phyloP scores from a whole-genome alignment of 805 yeast genomes.

The Starmerella lactis-condensi region DNA sequence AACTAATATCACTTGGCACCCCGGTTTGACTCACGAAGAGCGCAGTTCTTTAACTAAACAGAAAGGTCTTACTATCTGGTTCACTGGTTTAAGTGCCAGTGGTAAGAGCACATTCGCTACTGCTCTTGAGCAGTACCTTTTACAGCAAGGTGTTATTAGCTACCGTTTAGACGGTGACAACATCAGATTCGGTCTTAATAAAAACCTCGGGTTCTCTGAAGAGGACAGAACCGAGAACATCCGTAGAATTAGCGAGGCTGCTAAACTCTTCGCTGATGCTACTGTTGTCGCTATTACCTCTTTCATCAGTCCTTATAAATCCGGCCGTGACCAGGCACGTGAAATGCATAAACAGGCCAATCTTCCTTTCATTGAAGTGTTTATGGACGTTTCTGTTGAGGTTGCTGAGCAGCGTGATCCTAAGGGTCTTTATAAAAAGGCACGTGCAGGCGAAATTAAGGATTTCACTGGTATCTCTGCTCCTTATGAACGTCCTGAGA shows the following conservation, averaged over 20 bases:
- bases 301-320: slow-evolving; percentile 77
- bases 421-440: slow-evolving; percentile 90
- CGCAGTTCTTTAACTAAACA: slow-evolving; percentile 56
- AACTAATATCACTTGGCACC: slow-evolving; percentile 92
- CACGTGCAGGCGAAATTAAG: slow-evolving; percentile 82
- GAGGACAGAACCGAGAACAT: slow-evolving; percentile 86
- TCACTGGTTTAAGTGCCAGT: slow-evolving; percentile 87
- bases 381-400: slow-evolving; percentile 78
- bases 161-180: slow-evolving; percentile 89
- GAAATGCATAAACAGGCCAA: slow-evolving; percentile 57
- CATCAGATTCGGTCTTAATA: slow-evolving; percentile 83
- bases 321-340: slow-evolving; percentile 73
- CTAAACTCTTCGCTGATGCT: slow-evolving; percentile 87
- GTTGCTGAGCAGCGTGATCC: slow-evolving; percentile 97
- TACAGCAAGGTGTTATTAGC: slow-evolving; percentile 50
- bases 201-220: slow-evolving; percentile 84
- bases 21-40: slow-evolving; percentile 67
- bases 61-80: slow-evolving; percentile 81
- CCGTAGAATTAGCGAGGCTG: slow-evolving; percentile 84
- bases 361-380: slow-evolving; percentile 77
- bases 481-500: slow-evolving; percentile 82
- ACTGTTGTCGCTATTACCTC: slow-evolving; percentile 74
- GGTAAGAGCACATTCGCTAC: slow-evolving; percentile 92
- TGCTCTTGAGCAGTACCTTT: slow-evolving; percentile 68
- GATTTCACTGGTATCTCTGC: slow-evolving; percentile 93